Conservation (phyloP, 768 basidiomycete species). For the Nidularia sp. region DNA sequence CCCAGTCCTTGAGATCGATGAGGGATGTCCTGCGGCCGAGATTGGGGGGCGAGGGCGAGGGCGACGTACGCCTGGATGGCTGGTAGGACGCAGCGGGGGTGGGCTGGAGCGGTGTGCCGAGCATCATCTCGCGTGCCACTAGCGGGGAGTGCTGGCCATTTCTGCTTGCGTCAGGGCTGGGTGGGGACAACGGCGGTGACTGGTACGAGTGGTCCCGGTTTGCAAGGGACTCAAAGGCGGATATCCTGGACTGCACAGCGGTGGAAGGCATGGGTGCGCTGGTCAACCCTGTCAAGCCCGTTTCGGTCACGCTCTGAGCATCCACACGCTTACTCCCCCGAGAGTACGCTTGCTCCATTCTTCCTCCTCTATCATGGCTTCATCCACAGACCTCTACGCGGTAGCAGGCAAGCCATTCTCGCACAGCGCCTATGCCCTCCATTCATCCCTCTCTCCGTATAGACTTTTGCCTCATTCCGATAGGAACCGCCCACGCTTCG, state of each 20-base stretch:
- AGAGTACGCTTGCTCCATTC: neutral
- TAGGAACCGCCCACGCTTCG: conserved; percentile 72
- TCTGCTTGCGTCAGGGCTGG: conserved; percentile 6
- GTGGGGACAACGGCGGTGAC: conserved; percentile 12
- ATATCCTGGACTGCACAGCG: conserved; percentile 54
- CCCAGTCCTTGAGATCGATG: conserved; percentile 73
- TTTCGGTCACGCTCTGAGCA: too few species aligned
- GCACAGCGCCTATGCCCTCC: neutral
- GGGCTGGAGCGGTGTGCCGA: conserved; percentile 43
- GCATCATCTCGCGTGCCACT: conserved; percentile 38
- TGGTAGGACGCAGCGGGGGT: conserved; percentile 27
- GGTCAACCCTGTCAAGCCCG: neutral
- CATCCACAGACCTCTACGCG: conserved; percentile 57
- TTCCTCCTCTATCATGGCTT: conserved; percentile 5
- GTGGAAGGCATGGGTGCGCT: conserved; percentile 12
- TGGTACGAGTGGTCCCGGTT: conserved; percentile 10
- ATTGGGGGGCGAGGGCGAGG: conserved; percentile 47
- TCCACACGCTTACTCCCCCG: too few species aligned
- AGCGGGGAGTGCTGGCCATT: conserved; percentile 9
- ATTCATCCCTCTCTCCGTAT: neutral
- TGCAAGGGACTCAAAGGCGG: conserved; percentile 58
- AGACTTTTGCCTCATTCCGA: conserved; percentile 90
- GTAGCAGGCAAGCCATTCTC: conserved; percentile 53
- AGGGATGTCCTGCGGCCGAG: conserved; percentile 55
- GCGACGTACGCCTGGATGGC: conserved; percentile 18